Base-by-base conservation (phyloP, 75 land plant species). In the Chamaecyparis obtusa region DNA sequence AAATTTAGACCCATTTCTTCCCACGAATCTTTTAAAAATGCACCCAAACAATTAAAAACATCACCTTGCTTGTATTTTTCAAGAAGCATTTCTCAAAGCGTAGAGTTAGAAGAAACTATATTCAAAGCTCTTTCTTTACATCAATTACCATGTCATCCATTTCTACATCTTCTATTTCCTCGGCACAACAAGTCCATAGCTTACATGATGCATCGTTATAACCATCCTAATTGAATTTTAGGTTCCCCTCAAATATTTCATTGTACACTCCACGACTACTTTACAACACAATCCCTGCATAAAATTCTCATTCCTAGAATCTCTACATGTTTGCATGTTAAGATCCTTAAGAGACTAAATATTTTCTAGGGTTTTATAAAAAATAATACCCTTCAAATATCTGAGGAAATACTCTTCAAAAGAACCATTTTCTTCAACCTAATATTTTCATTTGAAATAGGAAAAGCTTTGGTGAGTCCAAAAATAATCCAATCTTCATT, bases 371-470 rank as follows among this genome's bases (percentile, higher is more conserved):
- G 87, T 86, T 39, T 39, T 6, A 14, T 57, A 36, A 43, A 87
- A 81, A 56, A 89, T 36, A 37, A 78, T 35, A 32, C 54, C 51
- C 64, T 21, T 71, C 32, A 89, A 76, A 89, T 21, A 9, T 89
- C 85, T 83, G 14, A 33, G 48, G 76, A 35, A 55, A 89, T 72
- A 75, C 32, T 32, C 60, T 84, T 86, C 33, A 89, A 77, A n/a
- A 89, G 78, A 32, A 89, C 54, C 79, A 84, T 64, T 39, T 80
- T 46, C 57, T 24, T 44, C 60, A 87, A 85, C 36, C 36, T 84
- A 84, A 30, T 13, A 74, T 83, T n/a, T n/a, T n/a, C n/a, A n/a
- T n/a, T n/a, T n/a, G n/a, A n/a, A n/a, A n/a, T n/a, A n/a, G n/a
- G n/a, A n/a, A n/a, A n/a, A n/a, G n/a, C n/a, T n/a, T n/a, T n/a